These are phyloP conservation scores for Trichoderma oligosporum DNA, from an alignment of 2,329 filamentous ascomycete species.

Conservation along the genomic window DNA sequence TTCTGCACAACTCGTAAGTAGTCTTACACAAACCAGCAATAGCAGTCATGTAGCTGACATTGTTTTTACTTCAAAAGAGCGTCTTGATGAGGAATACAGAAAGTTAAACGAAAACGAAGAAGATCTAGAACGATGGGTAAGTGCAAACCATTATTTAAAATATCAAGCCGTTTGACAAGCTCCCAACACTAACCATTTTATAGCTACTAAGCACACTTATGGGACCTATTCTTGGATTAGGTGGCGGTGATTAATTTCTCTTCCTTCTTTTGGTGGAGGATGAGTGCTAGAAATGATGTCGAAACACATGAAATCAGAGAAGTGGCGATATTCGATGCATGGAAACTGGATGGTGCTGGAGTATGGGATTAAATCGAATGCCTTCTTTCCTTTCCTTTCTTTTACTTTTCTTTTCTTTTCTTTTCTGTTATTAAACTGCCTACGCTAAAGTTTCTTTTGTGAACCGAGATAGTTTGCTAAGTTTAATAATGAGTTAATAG, in stretches of 20 bases:
- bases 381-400: neutral
- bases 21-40: neutral
- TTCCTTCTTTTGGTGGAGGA: neutral
- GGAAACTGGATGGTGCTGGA: neutral
- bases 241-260: neutral
- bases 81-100: conserved; percentile 13
- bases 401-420: neutral
- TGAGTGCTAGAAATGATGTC: too few relatives aligned
- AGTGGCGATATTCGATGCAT: too few relatives aligned
- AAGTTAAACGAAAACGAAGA: conserved; percentile 1
- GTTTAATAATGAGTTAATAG: neutral
- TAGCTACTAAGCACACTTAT: conserved; percentile 12
- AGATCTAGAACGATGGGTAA: conserved; percentile 18
- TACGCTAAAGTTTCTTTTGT: neutral
- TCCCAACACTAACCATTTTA: neutral
- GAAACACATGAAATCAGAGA: neutral
- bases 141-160: neutral
- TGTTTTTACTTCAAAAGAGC: neutral
- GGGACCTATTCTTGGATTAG: neutral
- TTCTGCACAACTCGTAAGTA: conserved; percentile 15
- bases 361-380: neutral
- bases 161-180: neutral
- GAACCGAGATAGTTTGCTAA: neutral
- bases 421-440: neutral
- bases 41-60: neutral